Base-by-base conservation (phyloP, 1,284 basidiomycete species). In the Cutaneotrichosporon sp. region DNA sequence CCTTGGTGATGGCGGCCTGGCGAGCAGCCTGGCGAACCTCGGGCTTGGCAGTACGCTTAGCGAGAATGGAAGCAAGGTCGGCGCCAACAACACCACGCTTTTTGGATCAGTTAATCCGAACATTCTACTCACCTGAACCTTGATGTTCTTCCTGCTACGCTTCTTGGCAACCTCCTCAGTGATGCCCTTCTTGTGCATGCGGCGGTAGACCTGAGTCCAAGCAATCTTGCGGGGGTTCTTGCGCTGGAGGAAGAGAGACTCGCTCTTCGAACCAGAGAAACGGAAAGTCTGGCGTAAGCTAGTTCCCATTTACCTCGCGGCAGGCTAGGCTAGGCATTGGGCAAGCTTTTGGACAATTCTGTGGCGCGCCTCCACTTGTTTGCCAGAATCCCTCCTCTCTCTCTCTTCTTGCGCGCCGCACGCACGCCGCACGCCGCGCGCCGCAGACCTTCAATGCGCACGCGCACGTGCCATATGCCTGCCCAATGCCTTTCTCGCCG, bases 151-250 rank as follows among this genome's bases (percentile, higher is more conserved):
- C 83, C 95, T 91, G 65, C 91, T 92, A 75, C 95, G 91, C 87
- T 97, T 97, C 93, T 98, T 99, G 79, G 94, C 92, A 62, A 95
- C 89, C 83, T 99, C 96, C 85, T 99, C 96, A 61, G 94, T 94
- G 81, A 99, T 88, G 82, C 95, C 96, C 90, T 99, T 99, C 89
- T 97, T 97, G 89, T 99, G 97, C 89, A 97, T 94, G 76, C 93
- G 75, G 75, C 96, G 91, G 89, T 92, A 99, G 66, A 94, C 89
- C 78, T 88, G 85, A 66, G 96, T 99, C 97, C 96, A 99, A 72
- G 96, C 91, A 83, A 99, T 94, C 89, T 99, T 98, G 81, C 96
- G 92, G 63, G 97, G 96, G 87, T 99, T 99, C 87, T 99, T 99
- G 85, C 96, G 92, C 84, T 99, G 97, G 69, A 93, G 86, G 90